Conservation (phyloP, 805 yeast genomes). For the Spathaspora hagerdaliae region DNA sequence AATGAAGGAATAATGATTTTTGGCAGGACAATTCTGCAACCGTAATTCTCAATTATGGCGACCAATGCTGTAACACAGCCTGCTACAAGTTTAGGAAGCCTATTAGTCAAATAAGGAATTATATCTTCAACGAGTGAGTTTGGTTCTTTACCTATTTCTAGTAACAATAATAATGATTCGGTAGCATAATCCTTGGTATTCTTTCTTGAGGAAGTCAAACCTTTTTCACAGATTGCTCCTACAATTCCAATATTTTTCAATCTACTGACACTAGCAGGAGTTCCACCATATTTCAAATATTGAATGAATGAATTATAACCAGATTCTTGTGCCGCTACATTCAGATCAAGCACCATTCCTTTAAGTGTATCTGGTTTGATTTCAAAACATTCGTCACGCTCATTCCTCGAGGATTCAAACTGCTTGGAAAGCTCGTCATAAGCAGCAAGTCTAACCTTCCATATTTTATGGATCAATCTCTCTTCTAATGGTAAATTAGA, state of each 20-base stretch:
- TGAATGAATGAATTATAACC: conserved; percentile 58
- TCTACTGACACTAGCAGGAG: conserved; percentile 31
- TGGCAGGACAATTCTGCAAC: conserved; percentile 59
- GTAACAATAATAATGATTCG: conserved; percentile 57
- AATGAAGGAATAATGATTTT: conserved; percentile 52
- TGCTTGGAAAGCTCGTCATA: conserved; percentile 60
- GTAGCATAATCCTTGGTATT: conserved; percentile 65
- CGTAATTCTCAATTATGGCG: conserved; percentile 57
- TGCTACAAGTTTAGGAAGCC: conserved; percentile 74
- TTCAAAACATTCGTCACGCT: conserved; percentile 56
- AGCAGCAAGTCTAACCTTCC: conserved; percentile 85
- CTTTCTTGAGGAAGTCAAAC: conserved; percentile 68
- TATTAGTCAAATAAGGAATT: conserved; percentile 55
- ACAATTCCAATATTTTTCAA: conserved; percentile 41
- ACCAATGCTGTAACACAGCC: conserved; percentile 57
- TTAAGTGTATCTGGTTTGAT: conserved; percentile 53
- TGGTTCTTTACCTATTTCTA: conserved; percentile 60
- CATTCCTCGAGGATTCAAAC: conserved; percentile 53
- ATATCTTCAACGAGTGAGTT: conserved; percentile 65
- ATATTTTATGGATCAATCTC: conserved; percentile 61
- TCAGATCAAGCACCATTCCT: conserved; percentile 65
- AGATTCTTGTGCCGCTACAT: conserved; percentile 88
- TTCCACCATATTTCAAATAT: conserved; percentile 55
- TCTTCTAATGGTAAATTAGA: conserved; percentile 62
- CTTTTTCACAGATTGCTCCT: conserved; percentile 70